Conservation (phyloP, 176 grass and related monocot genomes). For the Zoysia pacifica region DNA sequence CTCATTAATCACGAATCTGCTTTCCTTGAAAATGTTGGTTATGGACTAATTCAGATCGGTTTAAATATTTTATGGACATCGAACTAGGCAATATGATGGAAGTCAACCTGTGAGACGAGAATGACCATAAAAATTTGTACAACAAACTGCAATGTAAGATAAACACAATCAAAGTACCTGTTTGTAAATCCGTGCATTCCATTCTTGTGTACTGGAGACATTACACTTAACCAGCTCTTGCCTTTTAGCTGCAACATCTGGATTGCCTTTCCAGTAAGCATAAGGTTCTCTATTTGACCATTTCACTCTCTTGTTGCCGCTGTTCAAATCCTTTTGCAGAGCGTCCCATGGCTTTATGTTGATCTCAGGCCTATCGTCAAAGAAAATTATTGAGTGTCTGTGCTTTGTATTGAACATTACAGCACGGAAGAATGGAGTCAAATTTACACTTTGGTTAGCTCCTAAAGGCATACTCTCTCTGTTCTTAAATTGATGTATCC, state of each 20-base stretch:
- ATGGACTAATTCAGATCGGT: not conserved
- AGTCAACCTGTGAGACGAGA: conserved; percentile 17
- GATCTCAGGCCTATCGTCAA: conserved; percentile 67
- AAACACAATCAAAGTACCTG: conserved; percentile 45
- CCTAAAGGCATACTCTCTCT: not conserved
- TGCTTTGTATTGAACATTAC: conserved; percentile 14
- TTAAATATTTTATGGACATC: not conserved
- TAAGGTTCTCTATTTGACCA: conserved; percentile 74
- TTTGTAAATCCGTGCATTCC: conserved; percentile 73
- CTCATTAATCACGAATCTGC: conserved; percentile 24
- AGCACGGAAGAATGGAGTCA: conserved; percentile 18
- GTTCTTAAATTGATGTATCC: no score
- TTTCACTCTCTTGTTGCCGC: conserved; percentile 51
- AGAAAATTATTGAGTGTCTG: conserved; percentile 26
- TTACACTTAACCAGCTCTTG: conserved; percentile 73
- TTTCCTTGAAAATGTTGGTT: conserved; percentile 17
- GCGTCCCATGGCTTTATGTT: conserved; percentile 77
- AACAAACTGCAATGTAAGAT: conserved; percentile 18
- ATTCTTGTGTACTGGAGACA: conserved; percentile 56
- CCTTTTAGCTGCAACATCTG: conserved; percentile 55
- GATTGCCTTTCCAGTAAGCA: conserved; percentile 91
- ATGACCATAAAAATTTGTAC: conserved; percentile 4
- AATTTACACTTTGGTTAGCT: not conserved
- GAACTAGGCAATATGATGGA: conserved; percentile 13
- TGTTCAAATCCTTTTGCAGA: conserved; percentile 49